Evolutionary conservation across 805 yeast genomes (phyloP), one percentile per base, ranked within the genome.

Genomic region (Wickerhamomyces sydowiorum): DNA sequence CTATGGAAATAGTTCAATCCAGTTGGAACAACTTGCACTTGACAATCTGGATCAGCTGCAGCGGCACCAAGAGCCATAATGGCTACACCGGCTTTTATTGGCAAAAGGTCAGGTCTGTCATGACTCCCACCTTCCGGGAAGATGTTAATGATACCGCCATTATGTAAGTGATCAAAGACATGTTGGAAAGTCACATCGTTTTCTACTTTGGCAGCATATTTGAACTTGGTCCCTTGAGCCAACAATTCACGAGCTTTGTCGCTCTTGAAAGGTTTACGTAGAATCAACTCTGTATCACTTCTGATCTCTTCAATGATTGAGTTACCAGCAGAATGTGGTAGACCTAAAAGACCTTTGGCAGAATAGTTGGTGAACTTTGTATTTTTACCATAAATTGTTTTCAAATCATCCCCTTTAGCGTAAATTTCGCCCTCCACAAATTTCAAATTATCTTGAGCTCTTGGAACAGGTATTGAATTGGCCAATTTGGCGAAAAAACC

Each of bases 111-210:
- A 1, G 97, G 80, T 47, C 99, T 73, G 60, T 91, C 99, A 57
- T 91, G 99, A 8, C 96, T 86, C 0, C 99, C 99, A 45, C 99
- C 99, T 66, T 91, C 99, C 4, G 98, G 96, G 65, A 88, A 91
- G 37, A 91, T 86, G 4, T 96, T 96, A 8, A 91, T 70, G 51
- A 95, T 86, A 37, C 86, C 82, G 32, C 86, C 86, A 20, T 78
- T 69, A 33, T 87, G 78, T 47, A 91, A 71, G 57, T 87, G 95
- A 39, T 80, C 75, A 57, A 90, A 91, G 5, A 93, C 98, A 51
- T 74, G 73, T 44, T 84, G 77, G 64, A 86, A 91, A 37, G 89
- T 95, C 38, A 70, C 68, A 14, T 87, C 76, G 61, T 90, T 96
- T 59, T 93, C 90, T 43, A 91, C 80, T 52, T 83, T 84, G 45